phyloP scores from a whole-genome alignment of 2,329 filamentous ascomycete species.

The Trichoderma breve region DNA sequence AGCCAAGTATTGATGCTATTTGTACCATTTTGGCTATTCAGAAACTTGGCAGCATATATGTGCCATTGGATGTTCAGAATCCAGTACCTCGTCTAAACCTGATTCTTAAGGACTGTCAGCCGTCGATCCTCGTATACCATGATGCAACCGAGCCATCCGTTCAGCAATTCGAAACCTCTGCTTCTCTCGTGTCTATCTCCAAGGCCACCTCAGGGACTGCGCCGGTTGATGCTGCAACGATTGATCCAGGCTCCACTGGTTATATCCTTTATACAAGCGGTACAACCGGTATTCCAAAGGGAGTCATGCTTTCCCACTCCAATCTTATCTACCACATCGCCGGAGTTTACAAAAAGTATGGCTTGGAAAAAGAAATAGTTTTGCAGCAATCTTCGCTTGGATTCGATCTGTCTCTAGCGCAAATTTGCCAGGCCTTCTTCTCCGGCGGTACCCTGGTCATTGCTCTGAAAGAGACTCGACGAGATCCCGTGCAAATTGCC shows the following conservation, averaged over 20 bases:
- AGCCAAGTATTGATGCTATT: constrained; percentile 36
- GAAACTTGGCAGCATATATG: constrained; percentile 37
- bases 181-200: background rate
- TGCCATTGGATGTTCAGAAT: constrained; percentile 40
- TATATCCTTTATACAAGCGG: constrained; percentile 1
- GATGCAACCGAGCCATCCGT: background rate
- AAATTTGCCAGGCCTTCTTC: constrained; percentile 37
- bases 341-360: background rate
- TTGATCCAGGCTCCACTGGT: background rate
- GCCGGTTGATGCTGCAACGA: background rate
- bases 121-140: background rate
- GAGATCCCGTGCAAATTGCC: constrained; percentile 29
- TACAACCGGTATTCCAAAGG: background rate
- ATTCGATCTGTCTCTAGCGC: constrained; percentile 43
- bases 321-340: background rate
- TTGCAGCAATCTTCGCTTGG: constrained; percentile 41
- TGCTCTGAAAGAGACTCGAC: background rate
- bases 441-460: constrained; percentile 37
- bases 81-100: background rate
- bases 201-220: background rate
- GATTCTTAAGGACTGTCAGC: background rate
- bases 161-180: background rate
- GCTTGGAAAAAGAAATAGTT: constrained; percentile 19
- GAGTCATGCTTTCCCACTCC: background rate
- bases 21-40: constrained; percentile 42